Percentiles rank a stretch among this genome's conserved stretches.
These are phyloP conservation scores for Tephrocybe sp. DNA, from an alignment of 768 basidiomycete genomes.

Conservation along the genomic window DNA sequence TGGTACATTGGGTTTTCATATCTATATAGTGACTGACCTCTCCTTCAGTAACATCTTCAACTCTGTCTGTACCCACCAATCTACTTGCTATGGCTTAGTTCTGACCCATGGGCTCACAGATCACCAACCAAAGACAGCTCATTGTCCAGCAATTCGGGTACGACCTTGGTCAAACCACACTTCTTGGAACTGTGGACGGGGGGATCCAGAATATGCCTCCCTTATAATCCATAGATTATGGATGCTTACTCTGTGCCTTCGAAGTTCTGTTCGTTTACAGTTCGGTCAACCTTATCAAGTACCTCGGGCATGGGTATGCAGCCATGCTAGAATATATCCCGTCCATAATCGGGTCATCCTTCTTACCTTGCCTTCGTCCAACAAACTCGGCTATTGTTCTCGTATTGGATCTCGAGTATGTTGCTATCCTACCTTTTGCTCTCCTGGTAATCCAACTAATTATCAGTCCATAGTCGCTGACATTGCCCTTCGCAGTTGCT, in stretches of 20 bases:
- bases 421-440: constrained; percentile 11
- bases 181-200: constrained; percentile 77
- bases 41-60: constrained; percentile 61
- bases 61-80: constrained; percentile 45
- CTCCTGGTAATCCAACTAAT: neutral
- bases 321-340: constrained; percentile 63
- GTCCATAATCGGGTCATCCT: constrained; percentile 71
- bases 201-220: constrained; percentile 68
- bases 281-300: constrained; percentile 54
- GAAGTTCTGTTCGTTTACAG: constrained; percentile 44
- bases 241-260: no score
- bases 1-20: neutral
- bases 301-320: constrained; percentile 69
- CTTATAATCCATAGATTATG: no score
- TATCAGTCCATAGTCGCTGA: constrained; percentile 51
- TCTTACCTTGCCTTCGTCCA: constrained; percentile 57
- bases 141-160: constrained; percentile 75
- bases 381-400: constrained; percentile 70
- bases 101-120: constrained; percentile 33
- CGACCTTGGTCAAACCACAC: constrained; percentile 61
- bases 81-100: neutral
- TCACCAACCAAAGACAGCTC: constrained; percentile 76
- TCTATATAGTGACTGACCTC: constrained; percentile 2
- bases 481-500: constrained; percentile 67
- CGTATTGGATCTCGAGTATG: constrained; percentile 74